Percentiles rank a stretch among this genome's conserved stretches.
phyloP scores from a whole-genome alignment of 331 rosid genomes.

The Quercus tomentella region DNA sequence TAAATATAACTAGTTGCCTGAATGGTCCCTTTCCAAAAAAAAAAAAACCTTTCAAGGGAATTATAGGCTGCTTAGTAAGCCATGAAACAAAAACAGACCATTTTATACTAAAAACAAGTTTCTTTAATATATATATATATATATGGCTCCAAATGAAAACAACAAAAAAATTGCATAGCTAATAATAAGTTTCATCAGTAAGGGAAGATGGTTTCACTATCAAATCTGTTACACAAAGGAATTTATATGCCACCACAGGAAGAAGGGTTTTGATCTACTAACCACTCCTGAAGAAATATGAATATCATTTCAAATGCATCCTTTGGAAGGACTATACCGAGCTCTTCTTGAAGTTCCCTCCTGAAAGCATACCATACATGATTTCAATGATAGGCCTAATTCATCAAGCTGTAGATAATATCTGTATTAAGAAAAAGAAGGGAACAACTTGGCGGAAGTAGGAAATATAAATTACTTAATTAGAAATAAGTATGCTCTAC shows the following conservation, averaged over 20 bases:
- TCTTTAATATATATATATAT: too few relatives aligned
- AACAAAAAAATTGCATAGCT: not conserved
- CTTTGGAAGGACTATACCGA: constrained; percentile 73
- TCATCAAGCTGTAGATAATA: not conserved
- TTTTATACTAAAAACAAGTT: too few relatives aligned
- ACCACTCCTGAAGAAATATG: constrained; percentile 76
- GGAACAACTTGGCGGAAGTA: too few relatives aligned
- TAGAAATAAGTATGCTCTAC: too few relatives aligned
- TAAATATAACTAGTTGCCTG: too few relatives aligned
- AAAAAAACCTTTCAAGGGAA: not conserved
- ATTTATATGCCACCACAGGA: not conserved
- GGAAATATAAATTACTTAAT: too few relatives aligned
- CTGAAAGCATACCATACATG: constrained; percentile 42
- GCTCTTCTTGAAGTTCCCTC: constrained; percentile 93
- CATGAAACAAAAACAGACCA: not conserved
- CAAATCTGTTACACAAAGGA: not conserved
- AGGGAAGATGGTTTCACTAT: not conserved
- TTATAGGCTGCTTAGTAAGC: not conserved
- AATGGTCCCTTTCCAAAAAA: too few relatives aligned
- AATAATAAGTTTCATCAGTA: not conserved
- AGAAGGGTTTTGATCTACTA: constrained; percentile 19
- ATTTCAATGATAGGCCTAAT: constrained; percentile 7
- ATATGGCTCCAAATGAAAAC: not conserved
- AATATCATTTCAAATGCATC: constrained; percentile 89
- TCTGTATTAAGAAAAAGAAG: too few relatives aligned